phyloP scores from a whole-genome alignment of 2,329 filamentous ascomycete species.

The Fusarium goolgardi region DNA sequence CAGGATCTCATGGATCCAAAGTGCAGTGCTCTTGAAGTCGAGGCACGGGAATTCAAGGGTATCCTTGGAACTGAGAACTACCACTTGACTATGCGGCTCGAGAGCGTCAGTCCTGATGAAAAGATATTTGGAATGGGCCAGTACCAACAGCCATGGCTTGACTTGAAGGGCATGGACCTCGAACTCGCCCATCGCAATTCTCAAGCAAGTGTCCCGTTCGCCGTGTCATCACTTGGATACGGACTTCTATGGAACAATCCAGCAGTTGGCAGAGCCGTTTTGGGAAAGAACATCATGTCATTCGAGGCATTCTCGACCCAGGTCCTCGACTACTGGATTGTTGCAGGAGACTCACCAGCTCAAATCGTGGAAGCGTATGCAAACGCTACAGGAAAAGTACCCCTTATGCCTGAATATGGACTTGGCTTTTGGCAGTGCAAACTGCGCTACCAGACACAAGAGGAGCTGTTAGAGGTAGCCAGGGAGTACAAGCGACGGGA shows the following conservation, averaged over 20 bases:
- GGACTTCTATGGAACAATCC: conserved; percentile 76
- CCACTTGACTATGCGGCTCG: conserved; percentile 68
- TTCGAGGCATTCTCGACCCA: conserved; percentile 71
- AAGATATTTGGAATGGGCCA: conserved; percentile 77
- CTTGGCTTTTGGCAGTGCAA: conserved; percentile 78
- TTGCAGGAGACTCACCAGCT: conserved; percentile 65
- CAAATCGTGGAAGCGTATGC: conserved; percentile 69
- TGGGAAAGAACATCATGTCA: conserved; percentile 70
- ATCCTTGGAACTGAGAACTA: conserved; percentile 62
- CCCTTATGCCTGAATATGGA: conserved; percentile 76
- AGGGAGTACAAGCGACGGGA: conserved; percentile 67
- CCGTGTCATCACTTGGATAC: conserved; percentile 69
- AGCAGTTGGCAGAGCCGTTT: conserved; percentile 67
- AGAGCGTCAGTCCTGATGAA: conserved; percentile 65
- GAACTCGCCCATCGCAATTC: conserved; percentile 75
- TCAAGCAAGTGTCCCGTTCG: conserved; percentile 73
- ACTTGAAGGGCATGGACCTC: conserved; percentile 71
- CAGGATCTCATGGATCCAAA: conserved; percentile 65
- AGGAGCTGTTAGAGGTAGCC: conserved; percentile 70
- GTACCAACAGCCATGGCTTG: conserved; percentile 72
- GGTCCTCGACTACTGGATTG: conserved; percentile 72
- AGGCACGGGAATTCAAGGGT: conserved; percentile 68
- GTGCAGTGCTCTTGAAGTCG: conserved; percentile 66
- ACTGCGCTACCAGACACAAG: conserved; percentile 73
- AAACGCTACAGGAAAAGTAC: conserved; percentile 66